Evolutionary conservation across 495 filamentous ascomycete species (phyloP).

Genomic region (Aspergillus olivimuriae): DNA sequence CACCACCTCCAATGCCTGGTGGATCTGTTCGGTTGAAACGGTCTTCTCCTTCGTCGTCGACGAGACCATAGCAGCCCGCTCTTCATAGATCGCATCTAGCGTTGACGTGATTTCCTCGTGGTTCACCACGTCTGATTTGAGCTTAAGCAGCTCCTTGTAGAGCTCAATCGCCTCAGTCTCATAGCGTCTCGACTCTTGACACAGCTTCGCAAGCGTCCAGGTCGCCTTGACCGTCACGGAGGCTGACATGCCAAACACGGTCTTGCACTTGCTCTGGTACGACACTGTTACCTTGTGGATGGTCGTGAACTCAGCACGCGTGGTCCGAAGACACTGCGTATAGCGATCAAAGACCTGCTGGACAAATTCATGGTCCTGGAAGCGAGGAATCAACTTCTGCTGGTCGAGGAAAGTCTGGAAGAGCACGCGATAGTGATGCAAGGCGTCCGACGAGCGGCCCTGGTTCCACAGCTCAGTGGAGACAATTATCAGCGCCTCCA

Average conservation of each 20-base stretch:
- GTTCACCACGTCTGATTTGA: conserved; percentile 20
- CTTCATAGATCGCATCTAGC: conserved; percentile 34
- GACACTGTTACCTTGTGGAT: conserved; percentile 31
- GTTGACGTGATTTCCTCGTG: conserved; percentile 28
- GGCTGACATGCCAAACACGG: conserved; percentile 27
- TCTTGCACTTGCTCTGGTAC: conserved; percentile 26
- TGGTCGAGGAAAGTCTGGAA: conserved; percentile 28
- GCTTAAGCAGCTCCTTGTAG: conserved; percentile 32
- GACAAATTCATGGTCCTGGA: conserved; percentile 28
- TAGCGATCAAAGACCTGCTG: conserved; percentile 29
- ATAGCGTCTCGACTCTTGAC: conserved; percentile 33
- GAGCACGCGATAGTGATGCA: conserved; percentile 26
- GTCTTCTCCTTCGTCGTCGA: conserved; percentile 17
- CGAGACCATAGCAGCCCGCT: conserved; percentile 23
- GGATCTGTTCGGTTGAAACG: conserved; percentile 21
- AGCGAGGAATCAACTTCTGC: conserved; percentile 25
- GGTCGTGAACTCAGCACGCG: conserved; percentile 24
- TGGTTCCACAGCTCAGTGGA: conserved; percentile 34
- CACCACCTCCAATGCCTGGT: conserved; percentile 24
- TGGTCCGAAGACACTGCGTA: conserved; percentile 27
- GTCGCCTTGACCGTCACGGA: conserved; percentile 33
- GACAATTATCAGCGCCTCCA: conserved; percentile 33
- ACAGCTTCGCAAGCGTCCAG: conserved; percentile 30
- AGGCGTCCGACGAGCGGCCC: conserved; percentile 31
- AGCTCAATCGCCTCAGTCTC: conserved; percentile 30